phyloP scores from a whole-genome alignment of 805 yeast species.

The Sungouiozyma intestinalis region DNA sequence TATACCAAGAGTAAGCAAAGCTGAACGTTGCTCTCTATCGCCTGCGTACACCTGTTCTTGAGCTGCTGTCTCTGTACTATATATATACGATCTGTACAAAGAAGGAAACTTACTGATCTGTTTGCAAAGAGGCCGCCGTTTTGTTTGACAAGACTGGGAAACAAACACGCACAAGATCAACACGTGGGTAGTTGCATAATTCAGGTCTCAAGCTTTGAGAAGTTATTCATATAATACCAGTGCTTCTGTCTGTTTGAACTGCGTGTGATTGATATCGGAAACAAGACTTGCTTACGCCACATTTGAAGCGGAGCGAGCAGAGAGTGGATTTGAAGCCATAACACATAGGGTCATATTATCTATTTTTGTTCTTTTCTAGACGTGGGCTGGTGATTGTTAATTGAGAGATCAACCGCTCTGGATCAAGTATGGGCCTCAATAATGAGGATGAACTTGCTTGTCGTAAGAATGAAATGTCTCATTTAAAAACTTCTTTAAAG shows the following conservation, averaged over 20 bases:
- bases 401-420: no score
- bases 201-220: no score
- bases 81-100: neutral
- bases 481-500: slow-evolving; percentile 10
- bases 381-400: no score
- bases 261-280: no score
- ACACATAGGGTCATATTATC: no score
- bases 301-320: no score
- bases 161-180: neutral
- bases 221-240: no score
- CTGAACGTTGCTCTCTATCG: neutral
- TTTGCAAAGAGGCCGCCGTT: neutral
- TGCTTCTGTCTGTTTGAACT: no score
- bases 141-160: neutral
- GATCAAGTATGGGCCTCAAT: neutral
- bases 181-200: neutral
- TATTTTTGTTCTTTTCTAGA: no score
- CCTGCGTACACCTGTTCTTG: neutral
- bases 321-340: no score
- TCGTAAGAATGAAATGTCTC: neutral
- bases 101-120: neutral
- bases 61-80: neutral
- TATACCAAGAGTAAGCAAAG: no score
- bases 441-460: neutral
- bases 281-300: no score